Percentiles rank a stretch among this genome's conserved stretches.
Evolutionary conservation across 1,284 basidiomycete genomes (phyloP).

Genomic region (Fomitopsis pinicola): DNA sequence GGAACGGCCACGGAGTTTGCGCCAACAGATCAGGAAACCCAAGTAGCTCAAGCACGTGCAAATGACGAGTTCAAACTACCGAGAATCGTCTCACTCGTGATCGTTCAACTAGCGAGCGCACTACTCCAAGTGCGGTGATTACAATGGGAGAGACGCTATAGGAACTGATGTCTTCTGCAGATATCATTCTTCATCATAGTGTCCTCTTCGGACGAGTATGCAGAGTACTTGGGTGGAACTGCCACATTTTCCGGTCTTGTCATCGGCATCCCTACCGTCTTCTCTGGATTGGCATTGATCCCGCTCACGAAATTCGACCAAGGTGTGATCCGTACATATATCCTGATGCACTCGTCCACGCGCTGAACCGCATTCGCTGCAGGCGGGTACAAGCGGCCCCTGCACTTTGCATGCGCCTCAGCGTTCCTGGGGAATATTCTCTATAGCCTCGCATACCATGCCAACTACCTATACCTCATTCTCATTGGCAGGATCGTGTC

Average conservation of each 20-base stretch:
- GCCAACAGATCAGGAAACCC: conserved; percentile 1
- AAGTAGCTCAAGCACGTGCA: conserved; percentile 1
- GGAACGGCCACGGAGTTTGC: not conserved
- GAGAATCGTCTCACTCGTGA: conserved; percentile 35
- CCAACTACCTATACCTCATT: conserved; percentile 45
- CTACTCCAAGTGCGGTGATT: conserved; percentile 38
- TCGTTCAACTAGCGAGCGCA: conserved; percentile 40
- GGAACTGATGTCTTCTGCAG: conserved; percentile 27
- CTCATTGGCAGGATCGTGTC: conserved; percentile 43
- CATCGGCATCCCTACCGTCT: conserved; percentile 61
- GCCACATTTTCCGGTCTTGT: conserved; percentile 65
- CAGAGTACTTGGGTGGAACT: conserved; percentile 56
- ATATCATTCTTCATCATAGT: conserved; percentile 67
- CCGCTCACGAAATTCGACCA: conserved; percentile 52
- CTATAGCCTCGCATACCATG: conserved; percentile 43
- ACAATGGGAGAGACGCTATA: conserved; percentile 18
- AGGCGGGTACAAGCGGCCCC: conserved; percentile 49
- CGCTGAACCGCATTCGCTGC: not conserved
- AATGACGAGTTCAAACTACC: conserved; percentile 48
- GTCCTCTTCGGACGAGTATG: conserved; percentile 61
- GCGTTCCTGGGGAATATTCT: conserved; percentile 40
- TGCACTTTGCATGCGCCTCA: conserved; percentile 39
- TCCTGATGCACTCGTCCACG: not conserved
- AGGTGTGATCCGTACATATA: conserved; percentile 35
- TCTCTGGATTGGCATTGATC: conserved; percentile 56